A percentile compares a stretch with the other conserved stretches of the same genome.
Conservation (phyloP, 306 rosid species). For the Prunus mira region DNA sequence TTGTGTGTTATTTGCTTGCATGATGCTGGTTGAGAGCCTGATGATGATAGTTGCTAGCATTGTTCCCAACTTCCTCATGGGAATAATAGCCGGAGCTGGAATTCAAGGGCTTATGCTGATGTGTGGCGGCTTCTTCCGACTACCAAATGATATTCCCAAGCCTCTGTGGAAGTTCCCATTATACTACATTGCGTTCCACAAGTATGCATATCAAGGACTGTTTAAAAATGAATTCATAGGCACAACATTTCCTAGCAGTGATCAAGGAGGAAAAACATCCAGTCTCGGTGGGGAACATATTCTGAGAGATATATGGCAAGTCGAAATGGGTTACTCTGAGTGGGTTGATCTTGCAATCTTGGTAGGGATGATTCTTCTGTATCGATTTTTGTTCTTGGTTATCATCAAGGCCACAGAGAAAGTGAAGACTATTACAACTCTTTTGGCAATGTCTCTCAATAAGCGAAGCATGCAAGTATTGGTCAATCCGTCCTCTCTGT, state of each 20-base stretch:
- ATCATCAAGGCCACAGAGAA: slow-evolving; percentile 49
- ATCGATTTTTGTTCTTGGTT: slow-evolving; percentile 45
- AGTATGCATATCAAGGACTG: slow-evolving; percentile 58
- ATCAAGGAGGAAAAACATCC: not conserved
- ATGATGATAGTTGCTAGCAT: slow-evolving; percentile 76
- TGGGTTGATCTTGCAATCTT: slow-evolving; percentile 61
- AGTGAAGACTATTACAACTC: slow-evolving; percentile 24
- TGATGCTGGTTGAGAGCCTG: slow-evolving; percentile 67
- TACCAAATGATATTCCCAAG: slow-evolving; percentile 50
- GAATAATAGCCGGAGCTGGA: slow-evolving; percentile 70
- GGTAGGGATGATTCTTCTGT: slow-evolving; percentile 54
- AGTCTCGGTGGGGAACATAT: slow-evolving; percentile 32
- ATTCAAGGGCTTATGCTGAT: slow-evolving; percentile 64
- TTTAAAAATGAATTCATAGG: slow-evolving; percentile 69
- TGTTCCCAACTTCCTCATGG: slow-evolving; percentile 74
- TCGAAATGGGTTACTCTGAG: slow-evolving; percentile 56
- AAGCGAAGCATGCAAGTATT: slow-evolving; percentile 2
- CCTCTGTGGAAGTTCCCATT: slow-evolving; percentile 62
- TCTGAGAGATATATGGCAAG: slow-evolving; percentile 30
- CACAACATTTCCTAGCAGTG: slow-evolving; percentile 12
- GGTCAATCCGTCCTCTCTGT: slow-evolving; percentile 17
- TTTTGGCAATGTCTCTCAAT: slow-evolving; percentile 4
- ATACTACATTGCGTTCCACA: slow-evolving; percentile 53
- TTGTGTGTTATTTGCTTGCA: slow-evolving; percentile 34
- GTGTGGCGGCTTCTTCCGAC: slow-evolving; percentile 50